Evolutionary conservation across 441 rosid genomes (phyloP).

Genomic region (Adansonia rubrostipa): DNA sequence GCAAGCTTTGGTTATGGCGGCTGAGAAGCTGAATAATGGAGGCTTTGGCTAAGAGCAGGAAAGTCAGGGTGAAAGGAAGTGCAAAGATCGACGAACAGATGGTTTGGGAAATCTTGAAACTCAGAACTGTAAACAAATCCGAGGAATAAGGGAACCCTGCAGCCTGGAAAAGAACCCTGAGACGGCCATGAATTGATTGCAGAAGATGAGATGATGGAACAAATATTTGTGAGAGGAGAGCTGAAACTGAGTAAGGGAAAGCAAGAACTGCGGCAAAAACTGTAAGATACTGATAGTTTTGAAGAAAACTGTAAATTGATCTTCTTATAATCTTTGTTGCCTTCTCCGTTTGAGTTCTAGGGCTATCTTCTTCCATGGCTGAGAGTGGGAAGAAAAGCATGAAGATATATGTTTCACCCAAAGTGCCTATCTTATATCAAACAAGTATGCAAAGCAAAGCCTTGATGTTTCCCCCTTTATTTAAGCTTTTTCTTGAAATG

Average conservation of each 20-base stretch:
- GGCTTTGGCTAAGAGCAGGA: slow-evolving; percentile 73
- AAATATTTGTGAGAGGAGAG: slow-evolving; percentile 62
- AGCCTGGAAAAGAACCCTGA: slow-evolving; percentile 55
- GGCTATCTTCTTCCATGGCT: slow-evolving; percentile 28
- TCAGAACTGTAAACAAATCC: slow-evolving; percentile 59
- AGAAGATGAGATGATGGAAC: slow-evolving; percentile 49
- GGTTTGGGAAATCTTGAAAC: slow-evolving; percentile 76
- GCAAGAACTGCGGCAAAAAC: slow-evolving; percentile 54
- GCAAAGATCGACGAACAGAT: slow-evolving; percentile 52
- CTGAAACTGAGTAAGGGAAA: slow-evolving; percentile 59
- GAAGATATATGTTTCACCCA: slow-evolving; percentile 20
- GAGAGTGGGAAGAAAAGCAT: slow-evolving; percentile 16
- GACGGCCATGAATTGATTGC: slow-evolving; percentile 41
- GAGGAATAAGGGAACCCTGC: slow-evolving; percentile 82
- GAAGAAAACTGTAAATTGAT: slow-evolving; percentile 66
- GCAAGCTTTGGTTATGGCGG: slow-evolving; percentile 29
- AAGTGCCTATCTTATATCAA: slow-evolving; percentile 13
- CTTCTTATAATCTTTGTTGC: slow-evolving; percentile 59
- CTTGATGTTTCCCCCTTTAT: slow-evolving; percentile 19
- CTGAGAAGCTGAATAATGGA: slow-evolving; percentile 47
- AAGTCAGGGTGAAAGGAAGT: slow-evolving; percentile 75
- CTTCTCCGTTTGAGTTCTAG: slow-evolving; percentile 50
- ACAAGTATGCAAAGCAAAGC: slow-evolving; percentile 26
- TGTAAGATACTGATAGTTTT: slow-evolving; percentile 63
- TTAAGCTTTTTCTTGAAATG: slow-evolving; percentile 1